Conservation (phyloP, 768 basidiomycete genomes). For the Amanita exitialis region DNA sequence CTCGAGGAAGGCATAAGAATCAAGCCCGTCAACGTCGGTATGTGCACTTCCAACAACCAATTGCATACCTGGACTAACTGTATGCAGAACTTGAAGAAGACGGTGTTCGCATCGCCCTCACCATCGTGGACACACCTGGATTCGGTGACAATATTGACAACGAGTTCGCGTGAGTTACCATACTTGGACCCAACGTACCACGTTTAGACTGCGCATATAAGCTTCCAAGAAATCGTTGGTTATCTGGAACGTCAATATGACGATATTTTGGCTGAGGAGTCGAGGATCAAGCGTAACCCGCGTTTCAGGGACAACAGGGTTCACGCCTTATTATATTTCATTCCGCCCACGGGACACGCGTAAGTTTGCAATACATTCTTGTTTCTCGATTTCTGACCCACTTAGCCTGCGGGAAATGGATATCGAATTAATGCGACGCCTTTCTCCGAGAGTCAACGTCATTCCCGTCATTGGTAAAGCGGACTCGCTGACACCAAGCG, state of each 20-base stretch:
- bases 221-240: conserved; percentile 95
- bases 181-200: neutral
- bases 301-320: conserved; percentile 98
- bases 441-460: conserved; percentile 96
- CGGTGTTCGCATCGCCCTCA: conserved; percentile 94
- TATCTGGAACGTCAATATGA: conserved; percentile 99
- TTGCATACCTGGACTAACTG: conserved; percentile 4
- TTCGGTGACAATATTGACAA: conserved; percentile 99
- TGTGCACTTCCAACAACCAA: conserved; percentile 17
- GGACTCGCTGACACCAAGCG: conserved; percentile 87
- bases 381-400: conserved; percentile 4
- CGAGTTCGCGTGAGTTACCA: conserved; percentile 77
- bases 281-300: conserved; percentile 98
- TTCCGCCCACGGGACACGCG: conserved; percentile 97
- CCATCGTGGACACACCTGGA: conserved; percentile 97
- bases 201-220: conserved; percentile 19
- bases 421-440: conserved; percentile 96
- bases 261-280: conserved; percentile 96
- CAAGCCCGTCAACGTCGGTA: conserved; percentile 90
- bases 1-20: conserved; percentile 91
- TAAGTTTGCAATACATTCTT: conserved; percentile 30
- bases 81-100: conserved; percentile 90
- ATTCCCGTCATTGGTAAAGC: conserved; percentile 98
- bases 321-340: conserved; percentile 95
- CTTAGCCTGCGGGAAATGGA: conserved; percentile 90